Conservation (phyloP, 192 early-diverging fungal species). For the Gaertneriomyces semiglobifer region DNA sequence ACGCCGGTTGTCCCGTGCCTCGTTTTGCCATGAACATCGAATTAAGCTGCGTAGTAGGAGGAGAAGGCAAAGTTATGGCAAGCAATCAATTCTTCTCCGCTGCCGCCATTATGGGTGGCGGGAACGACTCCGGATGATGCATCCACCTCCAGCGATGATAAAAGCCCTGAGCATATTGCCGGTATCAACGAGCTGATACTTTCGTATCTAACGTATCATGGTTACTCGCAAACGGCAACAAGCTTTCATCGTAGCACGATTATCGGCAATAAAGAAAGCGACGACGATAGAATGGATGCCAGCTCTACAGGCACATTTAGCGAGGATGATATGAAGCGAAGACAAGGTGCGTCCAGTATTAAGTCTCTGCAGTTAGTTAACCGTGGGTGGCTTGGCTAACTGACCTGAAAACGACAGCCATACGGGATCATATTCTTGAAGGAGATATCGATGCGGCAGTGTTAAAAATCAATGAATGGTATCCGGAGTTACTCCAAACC, state of each 20-base stretch:
- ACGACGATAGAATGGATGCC: slow-evolving; percentile 33
- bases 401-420: slow-evolving; percentile 28
- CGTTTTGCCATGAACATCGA: not conserved
- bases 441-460: slow-evolving; percentile 80
- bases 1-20: not conserved
- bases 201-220: slow-evolving; percentile 79
- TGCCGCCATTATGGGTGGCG: slow-evolving; percentile 7
- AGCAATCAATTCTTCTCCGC: slow-evolving; percentile 14
- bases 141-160: not conserved
- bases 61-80: slow-evolving; percentile 28
- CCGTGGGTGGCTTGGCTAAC: not conserved
- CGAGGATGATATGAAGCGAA: slow-evolving; percentile 11
- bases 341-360: slow-evolving; percentile 19
- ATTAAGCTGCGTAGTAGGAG: slow-evolving; percentile 13
- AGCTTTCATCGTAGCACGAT: slow-evolving; percentile 44
- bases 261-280: slow-evolving; percentile 9
- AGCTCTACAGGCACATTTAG: slow-evolving; percentile 23
- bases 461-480: slow-evolving; percentile 58
- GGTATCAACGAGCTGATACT: slow-evolving; percentile 65
- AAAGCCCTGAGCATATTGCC: not conserved
- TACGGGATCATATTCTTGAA: slow-evolving; percentile 55
- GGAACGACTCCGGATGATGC: not conserved
- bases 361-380: not conserved
- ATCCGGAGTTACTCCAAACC: slow-evolving; percentile 61
- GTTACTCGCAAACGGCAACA: slow-evolving; percentile 73